A percentile compares a stretch with the other conserved stretches of the same genome.
Conservation (phyloP, 768 basidiomycete genomes). For the Hydnum rufescens region DNA sequence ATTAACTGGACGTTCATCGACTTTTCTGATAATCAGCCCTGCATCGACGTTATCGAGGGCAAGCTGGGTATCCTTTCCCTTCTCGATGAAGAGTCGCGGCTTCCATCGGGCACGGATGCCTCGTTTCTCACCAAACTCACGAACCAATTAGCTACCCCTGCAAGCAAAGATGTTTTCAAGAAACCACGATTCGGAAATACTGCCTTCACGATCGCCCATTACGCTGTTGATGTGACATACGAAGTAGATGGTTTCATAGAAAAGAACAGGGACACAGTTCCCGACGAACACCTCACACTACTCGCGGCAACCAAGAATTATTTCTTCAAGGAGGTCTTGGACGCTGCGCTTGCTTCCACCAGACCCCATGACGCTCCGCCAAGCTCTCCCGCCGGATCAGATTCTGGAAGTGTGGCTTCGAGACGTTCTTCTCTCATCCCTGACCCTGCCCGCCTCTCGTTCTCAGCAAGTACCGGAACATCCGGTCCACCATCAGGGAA, state of each 20-base stretch:
- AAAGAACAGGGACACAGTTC: slow-evolving; percentile 97
- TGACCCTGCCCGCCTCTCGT: slow-evolving; percentile 68
- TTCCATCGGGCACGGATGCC: slow-evolving; percentile 80
- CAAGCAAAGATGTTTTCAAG: slow-evolving; percentile 80
- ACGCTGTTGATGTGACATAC: slow-evolving; percentile 95
- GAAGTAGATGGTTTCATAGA: slow-evolving; percentile 97
- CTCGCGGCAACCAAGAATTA: slow-evolving; percentile 73
- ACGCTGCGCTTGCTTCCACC: slow-evolving; percentile 62
- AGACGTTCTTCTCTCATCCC: slow-evolving; percentile 72
- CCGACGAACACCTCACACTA: slow-evolving; percentile 88
- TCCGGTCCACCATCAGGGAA: slow-evolving; percentile 24
- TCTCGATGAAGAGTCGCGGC: slow-evolving; percentile 91
- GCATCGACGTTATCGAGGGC: slow-evolving; percentile 96
- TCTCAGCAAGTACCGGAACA: slow-evolving; percentile 14
- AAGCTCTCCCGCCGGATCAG: slow-evolving; percentile 56
- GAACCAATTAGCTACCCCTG: slow-evolving; percentile 63
- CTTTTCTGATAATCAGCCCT: slow-evolving; percentile 96
- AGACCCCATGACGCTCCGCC: slow-evolving; percentile 49
- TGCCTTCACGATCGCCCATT: slow-evolving; percentile 94
- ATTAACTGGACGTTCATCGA: slow-evolving; percentile 99
- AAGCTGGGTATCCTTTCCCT: slow-evolving; percentile 87
- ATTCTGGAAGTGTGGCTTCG: slow-evolving; percentile 55
- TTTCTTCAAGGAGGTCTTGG: slow-evolving; percentile 88
- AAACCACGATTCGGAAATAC: slow-evolving; percentile 98
- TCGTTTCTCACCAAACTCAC: slow-evolving; percentile 90